Percentiles rank a stretch among this genome's conserved stretches.
Evolutionary conservation across 768 basidiomycete genomes (phyloP).

Genomic region (Hypholoma sublateritium): DNA sequence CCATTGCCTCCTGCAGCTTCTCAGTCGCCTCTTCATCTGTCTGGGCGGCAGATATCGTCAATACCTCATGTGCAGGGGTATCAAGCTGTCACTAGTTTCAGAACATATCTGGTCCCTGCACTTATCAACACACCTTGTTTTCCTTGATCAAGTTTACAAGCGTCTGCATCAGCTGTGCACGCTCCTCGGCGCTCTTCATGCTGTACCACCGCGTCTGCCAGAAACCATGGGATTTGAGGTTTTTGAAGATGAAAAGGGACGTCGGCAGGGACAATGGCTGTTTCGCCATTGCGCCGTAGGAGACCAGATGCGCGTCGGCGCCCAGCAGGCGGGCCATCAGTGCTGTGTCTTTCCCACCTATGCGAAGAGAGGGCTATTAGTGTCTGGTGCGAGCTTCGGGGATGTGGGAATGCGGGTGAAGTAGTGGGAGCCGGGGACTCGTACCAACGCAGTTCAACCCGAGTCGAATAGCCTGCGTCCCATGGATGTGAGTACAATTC

Average conservation of each 20-base stretch:
- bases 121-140: slow-evolving; percentile 44
- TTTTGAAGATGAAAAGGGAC: slow-evolving; percentile 83
- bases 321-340: slow-evolving; percentile 70
- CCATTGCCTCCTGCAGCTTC: slow-evolving; percentile 52
- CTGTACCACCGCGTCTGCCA: slow-evolving; percentile 78
- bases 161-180: slow-evolving; percentile 47
- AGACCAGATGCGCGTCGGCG: slow-evolving; percentile 69
- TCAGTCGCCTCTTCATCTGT: slow-evolving; percentile 37
- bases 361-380: not conserved
- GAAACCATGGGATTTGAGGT: slow-evolving; percentile 73
- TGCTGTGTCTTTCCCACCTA: slow-evolving; percentile 65
- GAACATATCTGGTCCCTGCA: not conserved
- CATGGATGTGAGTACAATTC: not conserved
- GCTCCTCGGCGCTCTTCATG: slow-evolving; percentile 44
- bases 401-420: not conserved
- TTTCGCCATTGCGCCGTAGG: slow-evolving; percentile 92
- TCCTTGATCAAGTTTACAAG: slow-evolving; percentile 53
- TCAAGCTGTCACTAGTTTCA: slow-evolving; percentile 44
- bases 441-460: slow-evolving; percentile 53
- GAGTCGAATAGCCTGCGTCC: slow-evolving; percentile 38
- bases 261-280: slow-evolving; percentile 76
- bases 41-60: slow-evolving; percentile 44
- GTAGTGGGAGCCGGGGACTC: slow-evolving; percentile 8
- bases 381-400: not conserved
- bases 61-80: slow-evolving; percentile 68